phyloP scores from a whole-genome alignment of 257 asterid genomes.

The Salvia miltiorrhiza region DNA sequence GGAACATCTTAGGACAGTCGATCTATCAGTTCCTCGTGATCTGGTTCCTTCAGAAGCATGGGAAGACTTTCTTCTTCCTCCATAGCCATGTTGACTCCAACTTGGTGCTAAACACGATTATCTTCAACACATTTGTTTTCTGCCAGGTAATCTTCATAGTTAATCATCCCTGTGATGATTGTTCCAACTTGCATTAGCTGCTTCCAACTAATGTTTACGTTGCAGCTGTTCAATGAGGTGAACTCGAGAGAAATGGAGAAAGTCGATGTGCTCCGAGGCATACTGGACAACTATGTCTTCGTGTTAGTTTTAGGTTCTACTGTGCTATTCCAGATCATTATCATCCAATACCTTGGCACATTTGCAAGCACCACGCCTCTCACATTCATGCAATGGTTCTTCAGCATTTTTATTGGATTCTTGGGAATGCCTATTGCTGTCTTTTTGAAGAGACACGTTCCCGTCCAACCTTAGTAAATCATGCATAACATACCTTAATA shows the following conservation, averaged over 20 bases:
- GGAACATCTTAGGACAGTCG: constrained; percentile 91
- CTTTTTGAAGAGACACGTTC: constrained; percentile 40
- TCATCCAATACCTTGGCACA: constrained; percentile 52
- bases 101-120: constrained; percentile 78
- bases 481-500: background rate
- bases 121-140: constrained; percentile 91
- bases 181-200: background rate
- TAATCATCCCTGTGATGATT: background rate
- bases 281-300: constrained; percentile 56
- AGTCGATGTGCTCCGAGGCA: constrained; percentile 51
- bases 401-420: constrained; percentile 53
- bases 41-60: constrained; percentile 75
- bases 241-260: constrained; percentile 80
- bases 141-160: constrained; percentile 67
- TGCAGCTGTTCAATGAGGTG: constrained; percentile 76
- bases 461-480: constrained; percentile 19
- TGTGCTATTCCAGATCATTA: constrained; percentile 55
- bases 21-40: constrained; percentile 76
- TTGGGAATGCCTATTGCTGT: constrained; percentile 73
- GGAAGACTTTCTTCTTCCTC: constrained; percentile 59
- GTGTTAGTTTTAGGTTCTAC: constrained; percentile 56
- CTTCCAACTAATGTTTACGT: background rate
- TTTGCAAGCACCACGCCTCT: constrained; percentile 81
- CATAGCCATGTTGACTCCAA: constrained; percentile 44
- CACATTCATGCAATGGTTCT: constrained; percentile 49